Conservation (phyloP, 2,329 filamentous ascomycete genomes). For the Fusarium agapanthi region DNA sequence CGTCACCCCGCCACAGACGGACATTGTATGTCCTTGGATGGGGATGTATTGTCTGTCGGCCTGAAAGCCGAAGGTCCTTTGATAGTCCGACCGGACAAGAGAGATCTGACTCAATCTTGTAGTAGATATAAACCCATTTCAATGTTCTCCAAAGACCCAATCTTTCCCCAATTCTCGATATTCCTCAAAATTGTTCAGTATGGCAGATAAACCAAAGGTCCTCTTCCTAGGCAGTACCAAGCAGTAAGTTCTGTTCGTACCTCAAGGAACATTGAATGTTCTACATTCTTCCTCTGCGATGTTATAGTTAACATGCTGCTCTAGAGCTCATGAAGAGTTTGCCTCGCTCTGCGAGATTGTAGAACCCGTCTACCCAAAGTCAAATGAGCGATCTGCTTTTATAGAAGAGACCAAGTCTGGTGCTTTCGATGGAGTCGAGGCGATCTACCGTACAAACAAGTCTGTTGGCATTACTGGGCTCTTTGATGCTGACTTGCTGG, state of each 20-base stretch:
- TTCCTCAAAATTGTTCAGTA: constrained; percentile 10
- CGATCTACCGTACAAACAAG: constrained; percentile 75
- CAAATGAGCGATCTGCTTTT: constrained; percentile 72
- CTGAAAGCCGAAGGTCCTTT: constrained; percentile 13
- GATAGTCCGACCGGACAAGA: neutral
- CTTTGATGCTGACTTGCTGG: constrained; percentile 76
- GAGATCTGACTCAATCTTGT: neutral
- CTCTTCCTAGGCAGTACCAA: constrained; percentile 52
- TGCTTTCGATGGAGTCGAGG: constrained; percentile 70
- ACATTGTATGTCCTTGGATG: neutral
- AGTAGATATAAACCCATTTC: neutral
- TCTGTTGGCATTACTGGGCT: constrained; percentile 72
- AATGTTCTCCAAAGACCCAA: neutral
- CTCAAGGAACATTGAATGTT: neutral
- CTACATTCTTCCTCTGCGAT: neutral
- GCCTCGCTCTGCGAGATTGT: constrained; percentile 67
- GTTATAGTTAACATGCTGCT: neutral
- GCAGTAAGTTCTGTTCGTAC: constrained; percentile 44
- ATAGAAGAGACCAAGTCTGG: constrained; percentile 73
- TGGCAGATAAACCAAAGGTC: constrained; percentile 48
- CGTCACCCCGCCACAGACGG: constrained; percentile 17
- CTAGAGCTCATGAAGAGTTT: constrained; percentile 60
- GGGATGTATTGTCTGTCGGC: neutral
- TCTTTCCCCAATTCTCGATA: neutral
- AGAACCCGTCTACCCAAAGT: constrained; percentile 69